Percentiles rank a stretch among this genome's conserved stretches.
Conservation (phyloP, 1,284 basidiomycete species). For the Ustilago xerochloae region DNA sequence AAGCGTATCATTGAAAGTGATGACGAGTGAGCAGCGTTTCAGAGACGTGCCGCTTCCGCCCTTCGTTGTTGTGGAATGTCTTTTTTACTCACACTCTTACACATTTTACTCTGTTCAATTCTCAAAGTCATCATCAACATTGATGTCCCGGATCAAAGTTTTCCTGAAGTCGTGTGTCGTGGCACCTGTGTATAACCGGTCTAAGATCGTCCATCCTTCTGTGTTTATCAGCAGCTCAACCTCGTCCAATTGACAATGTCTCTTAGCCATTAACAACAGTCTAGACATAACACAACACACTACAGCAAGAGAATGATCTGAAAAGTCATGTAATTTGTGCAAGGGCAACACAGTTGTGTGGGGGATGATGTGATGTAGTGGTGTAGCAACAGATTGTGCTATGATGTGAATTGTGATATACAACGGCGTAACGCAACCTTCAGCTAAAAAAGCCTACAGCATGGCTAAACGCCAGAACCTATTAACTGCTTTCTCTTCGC, state of each 20-base stretch:
- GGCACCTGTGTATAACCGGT: too few relatives aligned
- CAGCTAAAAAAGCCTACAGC: too few relatives aligned
- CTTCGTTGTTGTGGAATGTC: neutral
- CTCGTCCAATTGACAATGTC: neutral
- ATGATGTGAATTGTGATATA: constrained; percentile 35
- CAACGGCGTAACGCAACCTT: constrained; percentile 27
- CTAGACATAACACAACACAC: neutral
- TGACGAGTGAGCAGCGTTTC: constrained; percentile 28
- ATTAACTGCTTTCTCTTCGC: constrained; percentile 18
- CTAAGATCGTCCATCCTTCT: neutral
- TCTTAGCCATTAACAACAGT: neutral
- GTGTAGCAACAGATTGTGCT: constrained; percentile 22
- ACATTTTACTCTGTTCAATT: too few relatives aligned
- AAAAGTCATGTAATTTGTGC: constrained; percentile 50
- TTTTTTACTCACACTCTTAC: too few relatives aligned
- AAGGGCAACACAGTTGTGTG: constrained; percentile 36
- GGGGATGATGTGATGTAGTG: constrained; percentile 6
- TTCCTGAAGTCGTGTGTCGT: too few relatives aligned
- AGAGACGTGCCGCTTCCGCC: neutral
- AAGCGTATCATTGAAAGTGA: constrained; percentile 55
- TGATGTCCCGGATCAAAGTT: too few relatives aligned
- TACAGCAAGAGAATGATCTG: constrained; percentile 6
- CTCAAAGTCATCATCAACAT: too few relatives aligned
- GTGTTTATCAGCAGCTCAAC: neutral
- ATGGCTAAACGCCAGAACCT: too few relatives aligned